Evolutionary conservation across 2,329 filamentous ascomycete species (phyloP).

Genomic region (Aspergillus floridensis): DNA sequence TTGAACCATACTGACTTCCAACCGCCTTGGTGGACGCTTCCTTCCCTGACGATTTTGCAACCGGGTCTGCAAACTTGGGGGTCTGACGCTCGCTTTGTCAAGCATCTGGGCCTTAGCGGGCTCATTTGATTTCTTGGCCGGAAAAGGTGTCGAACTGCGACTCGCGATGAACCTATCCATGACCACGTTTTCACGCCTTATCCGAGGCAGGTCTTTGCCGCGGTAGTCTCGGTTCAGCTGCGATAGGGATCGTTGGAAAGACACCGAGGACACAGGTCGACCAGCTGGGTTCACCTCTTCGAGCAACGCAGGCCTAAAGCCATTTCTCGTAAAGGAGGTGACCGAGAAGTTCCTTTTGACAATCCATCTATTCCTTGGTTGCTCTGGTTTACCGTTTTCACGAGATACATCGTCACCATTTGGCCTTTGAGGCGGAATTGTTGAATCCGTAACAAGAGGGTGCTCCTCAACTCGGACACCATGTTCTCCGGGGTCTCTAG

Average conservation of each 20-base stretch:
- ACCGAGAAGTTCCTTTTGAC: slow-evolving; percentile 34
- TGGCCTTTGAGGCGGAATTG: background rate
- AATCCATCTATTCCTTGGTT: slow-evolving; percentile 33
- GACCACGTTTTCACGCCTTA: slow-evolving; percentile 26
- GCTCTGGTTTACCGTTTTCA: slow-evolving; percentile 5
- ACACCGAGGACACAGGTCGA: slow-evolving; percentile 16
- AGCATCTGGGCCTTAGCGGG: background rate
- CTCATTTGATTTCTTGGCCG: background rate
- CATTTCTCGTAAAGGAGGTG: slow-evolving; percentile 36
- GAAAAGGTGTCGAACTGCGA: slow-evolving; percentile 9
- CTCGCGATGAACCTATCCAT: slow-evolving; percentile 38
- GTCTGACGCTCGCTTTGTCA: slow-evolving; percentile 10
- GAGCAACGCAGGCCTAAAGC: slow-evolving; percentile 35
- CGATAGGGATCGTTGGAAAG: slow-evolving; percentile 34
- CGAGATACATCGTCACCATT: background rate
- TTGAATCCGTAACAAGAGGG: background rate
- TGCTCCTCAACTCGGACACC: slow-evolving; percentile 4
- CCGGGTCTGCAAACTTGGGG: slow-evolving; percentile 5
- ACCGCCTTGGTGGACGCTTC: slow-evolving; percentile 44
- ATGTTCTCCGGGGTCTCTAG: slow-evolving; percentile 11
- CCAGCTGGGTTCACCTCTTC: slow-evolving; percentile 25
- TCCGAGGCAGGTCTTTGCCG: slow-evolving; percentile 15
- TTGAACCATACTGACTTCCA: slow-evolving; percentile 47
- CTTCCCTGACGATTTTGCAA: slow-evolving; percentile 23
- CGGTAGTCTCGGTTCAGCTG: slow-evolving; percentile 32